phyloP scores from a whole-genome alignment of 169 alveolate species.

The Amoebophrya sp. region DNA sequence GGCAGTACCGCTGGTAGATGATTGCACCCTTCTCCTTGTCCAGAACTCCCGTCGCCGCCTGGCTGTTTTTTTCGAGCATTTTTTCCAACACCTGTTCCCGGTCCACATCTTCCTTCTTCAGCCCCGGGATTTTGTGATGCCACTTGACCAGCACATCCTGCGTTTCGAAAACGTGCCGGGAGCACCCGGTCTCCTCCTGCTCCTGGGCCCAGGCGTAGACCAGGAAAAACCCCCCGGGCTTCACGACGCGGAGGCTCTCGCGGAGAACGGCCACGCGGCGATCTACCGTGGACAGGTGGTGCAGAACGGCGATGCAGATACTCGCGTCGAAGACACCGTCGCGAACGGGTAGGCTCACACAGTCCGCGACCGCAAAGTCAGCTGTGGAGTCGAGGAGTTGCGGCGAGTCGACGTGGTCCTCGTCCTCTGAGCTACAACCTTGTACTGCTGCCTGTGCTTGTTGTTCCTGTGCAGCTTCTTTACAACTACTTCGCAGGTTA shows the following conservation, averaged over 20 bases:
- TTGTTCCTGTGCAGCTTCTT: too few species aligned
- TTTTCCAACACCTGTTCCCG: neutral
- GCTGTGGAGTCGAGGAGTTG: neutral
- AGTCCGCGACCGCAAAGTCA: neutral
- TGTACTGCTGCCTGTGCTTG: too few species aligned
- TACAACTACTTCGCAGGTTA: too few species aligned
- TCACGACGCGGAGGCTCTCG: slow-evolving; percentile 68
- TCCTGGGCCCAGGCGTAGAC: slow-evolving; percentile 80
- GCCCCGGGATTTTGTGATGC: slow-evolving; percentile 7
- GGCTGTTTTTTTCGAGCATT: neutral
- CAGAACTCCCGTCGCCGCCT: neutral
- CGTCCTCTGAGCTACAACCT: too few species aligned
- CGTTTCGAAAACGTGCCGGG: neutral
- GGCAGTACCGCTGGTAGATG: neutral
- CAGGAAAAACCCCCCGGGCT: slow-evolving; percentile 63
- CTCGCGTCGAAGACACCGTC: slow-evolving; percentile 68
- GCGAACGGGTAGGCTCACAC: slow-evolving; percentile 31
- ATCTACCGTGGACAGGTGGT: slow-evolving; percentile 74
- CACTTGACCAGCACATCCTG: slow-evolving; percentile 1
- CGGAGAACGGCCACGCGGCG: slow-evolving; percentile 64
- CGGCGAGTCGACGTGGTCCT: neutral
- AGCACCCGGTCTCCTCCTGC: slow-evolving; percentile 31
- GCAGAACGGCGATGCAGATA: slow-evolving; percentile 85
- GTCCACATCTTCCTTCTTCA: neutral
- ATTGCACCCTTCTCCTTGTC: neutral